phyloP scores from a whole-genome alignment of 768 basidiomycete species.

The Leccinum sublutescens region DNA sequence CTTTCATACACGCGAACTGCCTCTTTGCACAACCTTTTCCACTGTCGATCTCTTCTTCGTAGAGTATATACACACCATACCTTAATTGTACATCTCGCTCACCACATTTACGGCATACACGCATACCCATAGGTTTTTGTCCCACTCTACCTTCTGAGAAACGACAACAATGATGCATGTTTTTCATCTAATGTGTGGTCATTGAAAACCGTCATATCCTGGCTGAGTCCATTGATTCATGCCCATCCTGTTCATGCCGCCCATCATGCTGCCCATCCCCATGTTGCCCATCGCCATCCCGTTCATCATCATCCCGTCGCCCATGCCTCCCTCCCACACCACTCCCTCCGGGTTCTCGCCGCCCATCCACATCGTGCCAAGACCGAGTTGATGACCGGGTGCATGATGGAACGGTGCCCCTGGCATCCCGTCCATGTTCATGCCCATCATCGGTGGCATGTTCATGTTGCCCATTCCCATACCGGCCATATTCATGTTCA shows the following conservation, averaged over 20 bases:
- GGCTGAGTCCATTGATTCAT: conserved; percentile 41
- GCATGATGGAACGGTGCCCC: conserved; percentile 24
- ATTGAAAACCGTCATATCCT: conserved; percentile 34
- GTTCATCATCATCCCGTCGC: conserved; percentile 45
- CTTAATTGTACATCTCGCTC: conserved; percentile 23
- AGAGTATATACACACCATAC: conserved; percentile 47
- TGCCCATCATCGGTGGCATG: conserved; percentile 39
- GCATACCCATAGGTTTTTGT: conserved; percentile 22
- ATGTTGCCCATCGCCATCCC: conserved; percentile 36
- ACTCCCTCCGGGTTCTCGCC: conserved; percentile 31
- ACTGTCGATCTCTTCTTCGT: conserved; percentile 26
- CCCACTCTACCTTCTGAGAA: conserved; percentile 6
- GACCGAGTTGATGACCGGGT: conserved; percentile 23
- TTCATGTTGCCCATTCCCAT: conserved; percentile 41
- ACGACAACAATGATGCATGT: conserved; percentile 1
- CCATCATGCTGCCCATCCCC: conserved; percentile 34
- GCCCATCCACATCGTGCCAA: conserved; percentile 36
- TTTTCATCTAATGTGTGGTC: conserved; percentile 2
- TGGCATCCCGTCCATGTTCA: conserved; percentile 37
- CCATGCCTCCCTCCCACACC: conserved; percentile 40
- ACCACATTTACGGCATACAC: conserved; percentile 26
- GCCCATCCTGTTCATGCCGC: conserved; percentile 37
- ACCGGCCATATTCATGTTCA: conserved; percentile 38
- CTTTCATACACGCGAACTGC: conserved; percentile 1
- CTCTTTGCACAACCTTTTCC: neutral